Evolutionary conservation across 2,329 filamentous ascomycete genomes (phyloP).

Genomic region (Herpomyces periplanetae): DNA sequence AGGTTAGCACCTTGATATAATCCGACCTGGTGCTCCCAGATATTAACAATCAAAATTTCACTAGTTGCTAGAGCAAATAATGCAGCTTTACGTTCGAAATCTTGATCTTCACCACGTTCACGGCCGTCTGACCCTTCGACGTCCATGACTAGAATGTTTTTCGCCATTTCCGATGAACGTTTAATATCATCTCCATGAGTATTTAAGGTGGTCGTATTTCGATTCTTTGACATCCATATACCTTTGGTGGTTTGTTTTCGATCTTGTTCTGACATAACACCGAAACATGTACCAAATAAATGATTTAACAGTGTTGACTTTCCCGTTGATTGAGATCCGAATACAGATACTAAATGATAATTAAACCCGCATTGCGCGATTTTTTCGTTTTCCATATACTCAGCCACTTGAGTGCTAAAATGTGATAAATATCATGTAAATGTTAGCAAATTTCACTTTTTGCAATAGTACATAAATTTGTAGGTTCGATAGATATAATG

Average conservation of each 20-base stretch:
- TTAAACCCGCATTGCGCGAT: slow-evolving; percentile 77
- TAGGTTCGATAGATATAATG: slow-evolving; percentile 1
- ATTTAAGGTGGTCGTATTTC: slow-evolving; percentile 14
- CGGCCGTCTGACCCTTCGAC: slow-evolving; percentile 89
- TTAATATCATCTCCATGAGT: slow-evolving; percentile 10
- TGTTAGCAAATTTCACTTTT: not conserved
- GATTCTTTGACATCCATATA: slow-evolving; percentile 98
- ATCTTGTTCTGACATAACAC: slow-evolving; percentile 83
- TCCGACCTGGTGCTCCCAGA: slow-evolving; percentile 96
- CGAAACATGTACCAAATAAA: slow-evolving; percentile 79
- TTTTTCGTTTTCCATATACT: slow-evolving; percentile 39
- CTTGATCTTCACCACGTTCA: slow-evolving; percentile 84
- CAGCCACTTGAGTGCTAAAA: slow-evolving; percentile 27
- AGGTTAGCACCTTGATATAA: slow-evolving; percentile 96
- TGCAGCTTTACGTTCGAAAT: slow-evolving; percentile 92
- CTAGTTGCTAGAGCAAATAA: slow-evolving; percentile 87
- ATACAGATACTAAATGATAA: slow-evolving; percentile 95
- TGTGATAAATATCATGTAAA: slow-evolving; percentile 4
- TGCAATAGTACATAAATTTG: slow-evolving; percentile 3
- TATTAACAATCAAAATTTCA: slow-evolving; percentile 89
- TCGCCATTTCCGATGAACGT: slow-evolving; percentile 37
- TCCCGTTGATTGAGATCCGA: slow-evolving; percentile 88
- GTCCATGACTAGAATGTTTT: slow-evolving; percentile 97
- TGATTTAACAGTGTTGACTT: slow-evolving; percentile 90
- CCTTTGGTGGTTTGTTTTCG: slow-evolving; percentile 90